Conservation (phyloP, 2,329 filamentous ascomycete species). For the Trichothecium roseum region DNA sequence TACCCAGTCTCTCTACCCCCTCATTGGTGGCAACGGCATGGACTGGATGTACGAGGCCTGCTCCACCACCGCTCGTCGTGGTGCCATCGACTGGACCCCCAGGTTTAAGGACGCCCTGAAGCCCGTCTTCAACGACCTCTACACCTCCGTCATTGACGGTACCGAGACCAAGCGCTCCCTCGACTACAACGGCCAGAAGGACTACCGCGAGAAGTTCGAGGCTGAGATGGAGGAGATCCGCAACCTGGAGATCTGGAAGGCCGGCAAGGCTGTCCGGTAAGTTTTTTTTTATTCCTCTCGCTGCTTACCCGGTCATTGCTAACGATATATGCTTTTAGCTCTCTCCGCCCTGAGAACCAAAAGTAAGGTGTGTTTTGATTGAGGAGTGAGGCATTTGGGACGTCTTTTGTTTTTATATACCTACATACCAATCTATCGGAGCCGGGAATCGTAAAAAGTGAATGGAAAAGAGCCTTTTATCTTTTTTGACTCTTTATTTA, state of each 20-base stretch:
- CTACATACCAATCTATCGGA: too few species aligned
- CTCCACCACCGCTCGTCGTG: constrained; percentile 95
- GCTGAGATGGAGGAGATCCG: constrained; percentile 98
- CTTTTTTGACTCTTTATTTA: too few species aligned
- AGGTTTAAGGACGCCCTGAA: constrained; percentile 97
- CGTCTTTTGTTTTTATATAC: constrained; percentile 3
- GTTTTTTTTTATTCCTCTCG: constrained; percentile 15
- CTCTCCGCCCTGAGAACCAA: constrained; percentile 80
- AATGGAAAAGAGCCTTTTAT: too few species aligned
- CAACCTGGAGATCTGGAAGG: constrained; percentile 96
- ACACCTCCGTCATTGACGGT: constrained; percentile 84
- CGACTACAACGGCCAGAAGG: constrained; percentile 89
- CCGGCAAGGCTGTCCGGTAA: constrained; percentile 91
- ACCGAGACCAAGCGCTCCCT: constrained; percentile 93
- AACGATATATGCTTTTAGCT: constrained; percentile 29
- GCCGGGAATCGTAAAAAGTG: too few species aligned
- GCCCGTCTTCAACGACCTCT: constrained; percentile 96
- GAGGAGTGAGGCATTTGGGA: constrained; percentile 1
- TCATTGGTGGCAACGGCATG: constrained; percentile 97
- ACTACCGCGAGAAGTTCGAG: constrained; percentile 97
- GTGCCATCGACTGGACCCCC: constrained; percentile 97
- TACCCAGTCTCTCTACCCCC: constrained; percentile 92
- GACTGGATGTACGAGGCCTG: constrained; percentile 99
- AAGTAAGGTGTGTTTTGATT: constrained; percentile 39
- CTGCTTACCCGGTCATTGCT: constrained; percentile 4